Evolutionary conservation across 1,139 yeast species (phyloP).

Genomic region (Yamadazyma diddensiae): DNA sequence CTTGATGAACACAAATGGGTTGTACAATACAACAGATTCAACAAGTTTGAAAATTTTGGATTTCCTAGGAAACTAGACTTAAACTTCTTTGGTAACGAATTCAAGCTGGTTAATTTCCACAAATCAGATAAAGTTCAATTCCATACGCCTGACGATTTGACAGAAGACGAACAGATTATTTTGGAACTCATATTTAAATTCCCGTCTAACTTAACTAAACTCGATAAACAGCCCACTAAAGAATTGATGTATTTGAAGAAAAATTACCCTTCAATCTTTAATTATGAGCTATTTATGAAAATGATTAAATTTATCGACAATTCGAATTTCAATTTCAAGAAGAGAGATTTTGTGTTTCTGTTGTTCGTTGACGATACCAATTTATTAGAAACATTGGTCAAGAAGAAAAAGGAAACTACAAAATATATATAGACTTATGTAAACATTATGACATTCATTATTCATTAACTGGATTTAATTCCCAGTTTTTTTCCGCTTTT

Average conservation of each 20-base stretch:
- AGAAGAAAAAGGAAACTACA: conserved; percentile 12
- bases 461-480: no score
- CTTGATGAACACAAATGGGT: conserved; percentile 81
- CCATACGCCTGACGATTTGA: conserved; percentile 11
- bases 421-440: no score
- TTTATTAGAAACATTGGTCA: conserved; percentile 52
- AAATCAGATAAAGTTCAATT: conserved; percentile 7
- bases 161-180: conserved; percentile 16
- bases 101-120: conserved; percentile 4
- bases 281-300: conserved; percentile 54
- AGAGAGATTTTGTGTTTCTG: conserved; percentile 67
- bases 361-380: conserved; percentile 54
- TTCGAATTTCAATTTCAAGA: conserved; percentile 63
- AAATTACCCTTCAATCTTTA: conserved; percentile 52
- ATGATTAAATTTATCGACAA: conserved; percentile 62
- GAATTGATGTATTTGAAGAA: conserved; percentile 58
- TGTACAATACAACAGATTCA: conserved; percentile 52
- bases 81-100: conserved; percentile 6
- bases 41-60: conserved; percentile 20
- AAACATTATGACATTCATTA: no score
- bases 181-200: conserved; percentile 54
- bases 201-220: conserved; percentile 62
- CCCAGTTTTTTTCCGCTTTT: conserved; percentile 14
- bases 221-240: conserved; percentile 64
- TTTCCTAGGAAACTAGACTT: conserved; percentile 9